Base-by-base conservation (phyloP, 192 early-diverging fungal genomes). In the Entomortierella parvispora region DNA sequence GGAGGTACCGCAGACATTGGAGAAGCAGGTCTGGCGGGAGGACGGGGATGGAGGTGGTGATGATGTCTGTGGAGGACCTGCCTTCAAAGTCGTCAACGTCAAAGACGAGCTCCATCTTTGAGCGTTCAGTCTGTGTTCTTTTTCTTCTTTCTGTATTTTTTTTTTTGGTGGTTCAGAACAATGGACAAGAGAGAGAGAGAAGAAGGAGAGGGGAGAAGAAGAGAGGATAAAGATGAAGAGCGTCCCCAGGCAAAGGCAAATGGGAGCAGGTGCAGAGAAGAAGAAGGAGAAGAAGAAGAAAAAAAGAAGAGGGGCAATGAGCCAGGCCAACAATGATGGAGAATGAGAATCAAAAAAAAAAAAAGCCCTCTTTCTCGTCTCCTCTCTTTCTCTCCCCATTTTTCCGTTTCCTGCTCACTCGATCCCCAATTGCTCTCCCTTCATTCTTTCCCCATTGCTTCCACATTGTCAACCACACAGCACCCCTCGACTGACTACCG, bases 21-120 rank as follows among this genome's bases (percentile, higher is more conserved):
- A 85, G 64, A 1, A 85, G 63, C 10, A 86, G 40, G 60, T 88
- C 77, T 12, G 85, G 84, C 61, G 85, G 85, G 18, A 82, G 48
- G 22, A 76, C 47, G 31, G 72, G 72, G 22, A 76, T 67, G 58
- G 72, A 76, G 44, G 72, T 72, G 9, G 69, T 63, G 58, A 76
- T 62, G 64, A 62, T 33, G 72, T 76, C 72, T 1, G 44, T 44
- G 18, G 72, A 76, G 34, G 44, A 20, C 53, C 58, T 32, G n/a
- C 65, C 72, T 18, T 60, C 53, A 56, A 58, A 57, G 72, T 76
- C 72, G 37, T 67, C 65, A 14, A 76, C 51, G 40, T 76, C 72
- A 76, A 76, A 76, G 65, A 76, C 52, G 53, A 76, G 64, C 33
- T 76, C 72, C 72, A 76, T 76, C 26, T 34, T 45, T 45, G 44